Conservation (phyloP, 1,284 basidiomycete species). For the Mrakiaceae sp. region DNA sequence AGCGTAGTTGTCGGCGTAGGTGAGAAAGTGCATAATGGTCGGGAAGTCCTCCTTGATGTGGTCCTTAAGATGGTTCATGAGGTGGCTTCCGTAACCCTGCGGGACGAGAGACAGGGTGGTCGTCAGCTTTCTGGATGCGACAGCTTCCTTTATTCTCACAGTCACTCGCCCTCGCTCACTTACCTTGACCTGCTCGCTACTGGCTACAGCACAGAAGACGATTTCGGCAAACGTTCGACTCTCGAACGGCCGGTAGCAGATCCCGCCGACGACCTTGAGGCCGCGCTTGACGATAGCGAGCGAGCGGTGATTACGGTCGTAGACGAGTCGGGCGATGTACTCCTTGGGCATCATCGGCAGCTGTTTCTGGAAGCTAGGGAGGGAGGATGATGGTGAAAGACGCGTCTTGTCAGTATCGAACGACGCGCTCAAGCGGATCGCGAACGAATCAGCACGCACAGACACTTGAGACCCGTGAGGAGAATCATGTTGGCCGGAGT, state of each 20-base stretch:
- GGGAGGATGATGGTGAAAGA: neutral
- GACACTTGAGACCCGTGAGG: constrained; percentile 15
- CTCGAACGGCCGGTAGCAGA: constrained; percentile 93
- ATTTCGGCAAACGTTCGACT: constrained; percentile 95
- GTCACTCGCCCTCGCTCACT: constrained; percentile 18
- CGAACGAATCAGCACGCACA: neutral
- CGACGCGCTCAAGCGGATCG: neutral
- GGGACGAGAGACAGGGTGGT: neutral
- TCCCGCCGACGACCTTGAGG: constrained; percentile 92
- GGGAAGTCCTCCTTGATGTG: constrained; percentile 71
- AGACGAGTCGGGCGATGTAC: constrained; percentile 92
- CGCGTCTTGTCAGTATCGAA: neutral
- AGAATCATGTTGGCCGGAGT: constrained; percentile 16
- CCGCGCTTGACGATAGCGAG: constrained; percentile 94
- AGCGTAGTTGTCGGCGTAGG: constrained; percentile 98
- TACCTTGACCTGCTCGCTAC: constrained; percentile 94
- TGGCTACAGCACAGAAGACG: constrained; percentile 96
- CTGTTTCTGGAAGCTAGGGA: constrained; percentile 69
- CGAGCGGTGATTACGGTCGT: constrained; percentile 80
- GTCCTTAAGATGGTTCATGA: constrained; percentile 98
- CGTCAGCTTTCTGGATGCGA: neutral
- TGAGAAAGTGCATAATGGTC: constrained; percentile 85
- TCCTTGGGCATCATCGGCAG: constrained; percentile 98
- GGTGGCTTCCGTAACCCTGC: constrained; percentile 92
- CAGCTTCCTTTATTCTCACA: neutral